Evolutionary conservation across 2,329 filamentous ascomycete genomes (phyloP), one percentile per base, ranked within the genome.

Genomic region (Arthrobotrys entomopaga): DNA sequence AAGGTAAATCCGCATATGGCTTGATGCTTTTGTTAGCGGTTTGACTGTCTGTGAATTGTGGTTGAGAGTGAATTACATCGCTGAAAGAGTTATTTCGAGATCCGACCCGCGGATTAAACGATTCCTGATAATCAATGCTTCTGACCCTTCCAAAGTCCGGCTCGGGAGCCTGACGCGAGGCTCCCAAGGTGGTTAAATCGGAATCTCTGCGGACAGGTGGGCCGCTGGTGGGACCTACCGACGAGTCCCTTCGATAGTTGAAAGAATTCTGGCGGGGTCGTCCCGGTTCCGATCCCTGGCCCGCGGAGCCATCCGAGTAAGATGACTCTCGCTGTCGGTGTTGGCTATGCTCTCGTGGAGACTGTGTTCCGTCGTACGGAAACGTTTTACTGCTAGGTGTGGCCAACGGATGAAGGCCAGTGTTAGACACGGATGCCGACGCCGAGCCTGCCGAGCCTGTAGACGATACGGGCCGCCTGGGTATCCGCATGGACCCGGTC

Each of bases 401-500:
- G n/a, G 58, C 38, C 4, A 66, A 5, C 22, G 61, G 61, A 29
- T 66, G 49, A 8, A 66, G 63, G 10, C 67, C 67, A 3, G 67
- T 65, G 38, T 72, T 65, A 2, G 69, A 64, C 2, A 54, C 53
- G 8, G 54, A 67, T 49, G 60, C 69, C 10, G 58, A 29, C 22
- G 63, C 52, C 20, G 52, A 58, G 11, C 69, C 69, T 15, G 57
- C 57, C 10, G 69, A 73, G 1, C 69, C 57, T n/a, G 69, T 73
- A 15, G 69, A 73, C 6, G 69, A 73, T 50, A 73, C 54, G 5
- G 69, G 69, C 26, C 69, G 56, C 11, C 69, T 61, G 7, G 69
- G 61, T 54, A 66, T 73, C 20, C 63, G 58, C 61, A 73, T 66
- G 2, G 69, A 66, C 15, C 61, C 63, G 6, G 60, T 43, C 38